Evolutionary conservation across 176 grass and related monocot genomes (phyloP), one percentile per base, ranked within the genome.

Genomic region (Microstegium vimineum): DNA sequence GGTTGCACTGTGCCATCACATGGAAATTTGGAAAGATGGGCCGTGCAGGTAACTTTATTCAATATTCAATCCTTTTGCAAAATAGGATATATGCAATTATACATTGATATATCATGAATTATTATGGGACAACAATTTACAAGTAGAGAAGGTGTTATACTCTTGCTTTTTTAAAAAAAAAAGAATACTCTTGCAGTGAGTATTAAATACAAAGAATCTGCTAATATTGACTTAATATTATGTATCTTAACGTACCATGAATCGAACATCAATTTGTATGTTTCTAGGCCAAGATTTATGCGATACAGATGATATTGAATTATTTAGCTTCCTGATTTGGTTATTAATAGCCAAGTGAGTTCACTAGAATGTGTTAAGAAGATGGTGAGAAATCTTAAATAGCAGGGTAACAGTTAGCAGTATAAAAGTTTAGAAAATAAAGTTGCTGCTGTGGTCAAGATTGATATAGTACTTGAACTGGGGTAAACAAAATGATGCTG

Each of bases 11-110:
- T 98, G 47, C 96, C 96, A 84, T 91, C 87, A 1, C 89, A 98
- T 89, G 96, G 96, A 71, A 95, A 95, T 88, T 82, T 98, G 73
- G 96, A 98, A 87, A 91, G 85, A 95, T 98, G 96, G 93, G 96
- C 96, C 68, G 89, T 94, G 75, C 96, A 98, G 96, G 96, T 98
- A 91, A 81, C 23, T 33, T 69, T 1, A 47, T 47, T 56, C 60
- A 72, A 31, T 51, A 30, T 43, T 79, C 41, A 79, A 31, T 80
- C 33, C 10, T 20, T 0, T 33, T 51, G 1, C 5, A 46, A 18
- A 65, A 12, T 11, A 85, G 49, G 31, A 25, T 70, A 17, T 41
- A 35, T 67, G 67, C 47, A 5, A 14, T 66, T 40, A 43, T 74
- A 45, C 54, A 5, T 23, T 75, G 20, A 62, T 72, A 62, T 83